Base-by-base conservation (phyloP, 768 basidiomycete species). In the Lactarius evosmus region DNA sequence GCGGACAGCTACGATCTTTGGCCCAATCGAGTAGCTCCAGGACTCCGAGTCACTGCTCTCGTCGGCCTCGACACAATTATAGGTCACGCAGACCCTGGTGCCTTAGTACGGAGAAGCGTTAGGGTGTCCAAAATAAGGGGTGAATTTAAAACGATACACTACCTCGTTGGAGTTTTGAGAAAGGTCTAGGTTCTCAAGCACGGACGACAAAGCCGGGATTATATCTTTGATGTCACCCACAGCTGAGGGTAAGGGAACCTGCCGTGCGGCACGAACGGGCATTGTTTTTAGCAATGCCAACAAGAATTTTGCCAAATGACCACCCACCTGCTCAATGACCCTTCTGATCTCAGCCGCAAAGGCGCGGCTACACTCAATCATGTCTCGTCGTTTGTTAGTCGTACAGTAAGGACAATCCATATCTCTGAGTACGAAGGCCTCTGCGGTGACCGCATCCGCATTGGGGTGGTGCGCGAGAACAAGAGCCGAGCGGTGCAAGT, bases 401-500 rank as follows among this genome's bases (percentile, higher is more conserved):
- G 16, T 1, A 29, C 61, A 62, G 9, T 0, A 2, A 33, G 0
- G 3, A 7, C 61, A 62, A n/a, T 52, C 16, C 17, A 40, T 0
- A 49, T 61, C 53, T 27, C 7, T 41, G 17, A 57, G 44, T 27
- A 62, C 61, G 46, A 62, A 62, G 6, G 19, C n/a, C 11, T 49
- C 30, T 9, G 16, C 9, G 12, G 49, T 57, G 19, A 62, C 29
- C 30, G 49, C 61, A 12, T 50, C 56, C 3, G 27, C 36, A 38
- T 25, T 52, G 7, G 61, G 55, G n/a, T 52, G 61, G n/a, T 52
- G 38, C 8, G 61, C 61, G 8, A 62, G 61, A 33, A 62, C 34
- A 19, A 57, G 46, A 12, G 61, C 46, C 19, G 61, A 50, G 17
- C 61, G 61, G 12, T 62, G 36, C 49, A 62, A 52, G 61, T 62